phyloP scores from a whole-genome alignment of 805 yeast species.

The Suhomyces kilbournensis region DNA sequence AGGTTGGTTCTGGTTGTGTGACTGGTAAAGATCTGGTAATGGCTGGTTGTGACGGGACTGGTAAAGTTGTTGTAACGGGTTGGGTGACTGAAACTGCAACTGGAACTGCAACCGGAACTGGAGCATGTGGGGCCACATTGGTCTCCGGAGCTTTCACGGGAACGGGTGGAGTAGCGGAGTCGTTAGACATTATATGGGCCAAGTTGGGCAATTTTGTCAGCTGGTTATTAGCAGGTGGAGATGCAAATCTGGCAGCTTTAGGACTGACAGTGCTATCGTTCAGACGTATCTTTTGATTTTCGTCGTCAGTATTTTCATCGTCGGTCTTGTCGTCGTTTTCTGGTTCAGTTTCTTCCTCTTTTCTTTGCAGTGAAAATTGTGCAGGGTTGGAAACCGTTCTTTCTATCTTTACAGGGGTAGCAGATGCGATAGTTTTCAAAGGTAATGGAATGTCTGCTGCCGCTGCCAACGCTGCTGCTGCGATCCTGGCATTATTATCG shows the following conservation, averaged over 20 bases:
- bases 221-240: background rate
- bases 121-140: background rate
- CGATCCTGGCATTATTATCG: slow-evolving; percentile 57
- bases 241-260: background rate
- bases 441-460: slow-evolving; percentile 79
- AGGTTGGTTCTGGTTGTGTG: background rate
- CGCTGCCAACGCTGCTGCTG: slow-evolving; percentile 81
- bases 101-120: background rate
- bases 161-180: background rate
- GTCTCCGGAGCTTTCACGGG: background rate
- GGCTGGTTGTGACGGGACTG: background rate
- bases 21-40: background rate
- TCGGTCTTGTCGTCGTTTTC: slow-evolving; percentile 25
- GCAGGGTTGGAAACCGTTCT: background rate
- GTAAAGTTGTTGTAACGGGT: background rate
- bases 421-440: slow-evolving; percentile 15
- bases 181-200: background rate
- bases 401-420: background rate
- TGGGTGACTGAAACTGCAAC: too few species aligned
- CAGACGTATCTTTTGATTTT: background rate
- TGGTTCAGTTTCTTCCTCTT: slow-evolving; percentile 16
- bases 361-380: background rate
- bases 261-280: background rate
- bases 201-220: background rate
- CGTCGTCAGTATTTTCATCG: slow-evolving; percentile 16